A percentile compares a stretch with the other conserved stretches of the same genome.
Evolutionary conservation across 805 yeast genomes (phyloP).

Genomic region (Cyberlindnera saturnus): DNA sequence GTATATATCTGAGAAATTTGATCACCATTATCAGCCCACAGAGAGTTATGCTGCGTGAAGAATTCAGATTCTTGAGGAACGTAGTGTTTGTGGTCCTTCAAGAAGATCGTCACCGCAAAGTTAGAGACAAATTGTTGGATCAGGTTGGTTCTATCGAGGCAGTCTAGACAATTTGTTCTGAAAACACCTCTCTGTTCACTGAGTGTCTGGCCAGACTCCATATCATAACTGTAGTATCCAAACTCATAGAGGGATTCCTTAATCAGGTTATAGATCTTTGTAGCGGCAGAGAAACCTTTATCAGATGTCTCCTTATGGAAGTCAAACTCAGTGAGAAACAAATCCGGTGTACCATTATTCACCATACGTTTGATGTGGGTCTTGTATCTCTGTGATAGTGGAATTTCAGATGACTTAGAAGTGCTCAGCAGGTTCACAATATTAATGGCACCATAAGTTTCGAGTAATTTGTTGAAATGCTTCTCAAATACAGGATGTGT

Average conservation of each 20-base stretch:
- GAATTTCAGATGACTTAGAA: slow-evolving; percentile 71
- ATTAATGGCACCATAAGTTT: slow-evolving; percentile 82
- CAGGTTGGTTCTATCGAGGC: slow-evolving; percentile 90
- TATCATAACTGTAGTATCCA: slow-evolving; percentile 78
- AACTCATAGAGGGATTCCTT: slow-evolving; percentile 65
- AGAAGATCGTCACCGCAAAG: slow-evolving; percentile 55
- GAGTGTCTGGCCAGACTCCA: slow-evolving; percentile 42
- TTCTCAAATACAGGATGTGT: slow-evolving; percentile 83
- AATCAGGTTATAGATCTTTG: slow-evolving; percentile 57
- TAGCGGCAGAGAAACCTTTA: slow-evolving; percentile 83
- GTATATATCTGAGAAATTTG: slow-evolving; percentile 93
- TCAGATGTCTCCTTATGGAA: slow-evolving; percentile 91
- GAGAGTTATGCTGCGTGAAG: slow-evolving; percentile 66
- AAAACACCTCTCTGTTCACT: slow-evolving; percentile 87
- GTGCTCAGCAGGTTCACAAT: slow-evolving; percentile 82
- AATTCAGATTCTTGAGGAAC: slow-evolving; percentile 44
- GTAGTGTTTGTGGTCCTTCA: slow-evolving; percentile 35
- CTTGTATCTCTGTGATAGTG: slow-evolving; percentile 59
- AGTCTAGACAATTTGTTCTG: slow-evolving; percentile 90
- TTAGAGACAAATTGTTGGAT: slow-evolving; percentile 79
- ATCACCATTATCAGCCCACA: slow-evolving; percentile 99
- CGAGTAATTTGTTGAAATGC: slow-evolving; percentile 67
- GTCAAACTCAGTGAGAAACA: slow-evolving; percentile 77
- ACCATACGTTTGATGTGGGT: slow-evolving; percentile 41
- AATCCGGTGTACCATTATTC: slow-evolving; percentile 30